Conservation (phyloP, 495 filamentous ascomycete species). For the Aspergillus steynii region DNA sequence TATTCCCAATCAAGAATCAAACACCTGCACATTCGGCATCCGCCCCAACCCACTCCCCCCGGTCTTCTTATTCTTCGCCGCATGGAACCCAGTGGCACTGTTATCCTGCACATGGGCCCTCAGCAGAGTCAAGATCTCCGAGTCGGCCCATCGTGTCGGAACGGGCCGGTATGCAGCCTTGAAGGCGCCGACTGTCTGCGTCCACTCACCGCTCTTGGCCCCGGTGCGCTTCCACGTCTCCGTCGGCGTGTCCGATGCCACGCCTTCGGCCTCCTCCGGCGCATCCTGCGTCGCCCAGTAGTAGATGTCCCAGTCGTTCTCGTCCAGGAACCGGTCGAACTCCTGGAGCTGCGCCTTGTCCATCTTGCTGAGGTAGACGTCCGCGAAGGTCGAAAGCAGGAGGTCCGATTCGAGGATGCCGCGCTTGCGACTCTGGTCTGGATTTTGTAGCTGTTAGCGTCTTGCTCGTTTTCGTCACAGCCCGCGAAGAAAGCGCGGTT, state of each 20-base stretch:
- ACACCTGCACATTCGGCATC: constrained; percentile 56
- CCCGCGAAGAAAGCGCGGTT: too few species aligned
- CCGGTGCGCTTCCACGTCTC: constrained; percentile 55
- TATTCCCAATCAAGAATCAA: constrained; percentile 27
- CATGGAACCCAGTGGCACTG: constrained; percentile 53
- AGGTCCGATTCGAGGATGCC: constrained; percentile 95
- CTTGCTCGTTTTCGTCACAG: constrained; percentile 7
- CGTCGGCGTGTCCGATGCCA: constrained; percentile 47
- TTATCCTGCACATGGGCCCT: constrained; percentile 73
- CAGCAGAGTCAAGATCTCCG: constrained; percentile 73
- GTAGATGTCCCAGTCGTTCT: constrained; percentile 99
- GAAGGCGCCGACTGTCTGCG: constrained; percentile 91
- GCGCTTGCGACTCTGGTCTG: constrained; percentile 95
- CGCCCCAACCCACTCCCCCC: constrained; percentile 49
- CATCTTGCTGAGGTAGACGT: constrained; percentile 74
- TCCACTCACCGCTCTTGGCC: constrained; percentile 79
- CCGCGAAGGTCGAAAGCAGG: constrained; percentile 92
- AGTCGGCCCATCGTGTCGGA: constrained; percentile 78
- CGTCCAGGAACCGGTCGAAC: constrained; percentile 94
- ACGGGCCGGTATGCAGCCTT: constrained; percentile 93
- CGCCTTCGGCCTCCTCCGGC: constrained; percentile 43
- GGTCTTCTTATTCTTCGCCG: constrained; percentile 47
- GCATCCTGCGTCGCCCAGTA: constrained; percentile 98
- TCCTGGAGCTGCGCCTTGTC: constrained; percentile 67
- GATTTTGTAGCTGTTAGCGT: background rate